Evolutionary conservation across 345 rosid genomes (phyloP).

Genomic region (Eucalyptus erythrocorys): DNA sequence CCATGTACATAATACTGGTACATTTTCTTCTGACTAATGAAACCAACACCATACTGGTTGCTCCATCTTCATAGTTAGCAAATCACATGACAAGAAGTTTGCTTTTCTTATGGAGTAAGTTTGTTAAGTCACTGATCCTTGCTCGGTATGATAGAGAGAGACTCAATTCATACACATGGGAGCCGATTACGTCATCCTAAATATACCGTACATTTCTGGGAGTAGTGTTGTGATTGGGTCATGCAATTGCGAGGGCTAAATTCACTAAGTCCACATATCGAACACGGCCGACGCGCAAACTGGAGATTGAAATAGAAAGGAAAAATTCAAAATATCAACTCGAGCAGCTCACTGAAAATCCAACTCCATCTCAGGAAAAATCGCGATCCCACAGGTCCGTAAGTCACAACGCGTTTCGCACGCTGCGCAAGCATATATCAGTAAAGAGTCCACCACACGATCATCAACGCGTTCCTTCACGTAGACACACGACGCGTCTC

Average conservation of each 20-base stretch:
- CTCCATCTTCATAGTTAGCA: not conserved
- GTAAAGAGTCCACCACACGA: not conserved
- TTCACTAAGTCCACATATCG: not conserved
- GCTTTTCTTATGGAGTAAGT: not conserved
- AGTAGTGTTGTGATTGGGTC: not conserved
- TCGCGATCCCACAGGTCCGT: not conserved
- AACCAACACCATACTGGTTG: not conserved
- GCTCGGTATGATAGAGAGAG: not conserved
- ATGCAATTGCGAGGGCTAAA: not conserved
- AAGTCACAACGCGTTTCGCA: not conserved
- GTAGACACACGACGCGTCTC: not conserved
- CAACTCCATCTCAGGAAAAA: not conserved
- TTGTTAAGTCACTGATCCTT: not conserved
- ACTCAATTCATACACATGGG: not conserved
- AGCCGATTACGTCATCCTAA: not conserved
- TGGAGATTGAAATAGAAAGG: not conserved
- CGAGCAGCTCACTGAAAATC: not conserved
- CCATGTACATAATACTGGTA: not conserved
- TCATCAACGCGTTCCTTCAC: not conserved
- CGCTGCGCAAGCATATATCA: not conserved
- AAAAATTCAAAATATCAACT: not conserved
- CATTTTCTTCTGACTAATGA: not conserved
- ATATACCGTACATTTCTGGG: not conserved
- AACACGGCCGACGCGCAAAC: not conserved
- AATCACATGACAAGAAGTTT: not conserved